Evolutionary conservation across 495 filamentous ascomycete species (phyloP).

Genomic region (Penicillium pancosmium): DNA sequence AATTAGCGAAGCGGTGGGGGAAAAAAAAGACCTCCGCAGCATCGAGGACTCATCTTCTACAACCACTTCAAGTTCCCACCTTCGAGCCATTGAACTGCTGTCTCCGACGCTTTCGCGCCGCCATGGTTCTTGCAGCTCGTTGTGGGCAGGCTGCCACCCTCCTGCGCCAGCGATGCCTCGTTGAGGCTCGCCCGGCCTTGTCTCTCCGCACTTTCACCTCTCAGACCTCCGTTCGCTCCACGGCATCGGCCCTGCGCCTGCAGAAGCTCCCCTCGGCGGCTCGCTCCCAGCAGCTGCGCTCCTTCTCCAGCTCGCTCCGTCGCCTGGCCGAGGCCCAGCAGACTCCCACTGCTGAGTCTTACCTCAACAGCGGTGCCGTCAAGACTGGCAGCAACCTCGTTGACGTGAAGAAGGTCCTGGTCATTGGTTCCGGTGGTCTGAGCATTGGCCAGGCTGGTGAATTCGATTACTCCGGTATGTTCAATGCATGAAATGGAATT

Average conservation of each 20-base stretch:
- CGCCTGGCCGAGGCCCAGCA: slow-evolving; percentile 55
- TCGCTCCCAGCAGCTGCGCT: slow-evolving; percentile 49
- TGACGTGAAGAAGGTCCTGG: slow-evolving; percentile 93
- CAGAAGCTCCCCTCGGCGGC: slow-evolving; percentile 41
- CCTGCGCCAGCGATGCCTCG: slow-evolving; percentile 49
- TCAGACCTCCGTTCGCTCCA: slow-evolving; percentile 37
- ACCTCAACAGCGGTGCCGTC: slow-evolving; percentile 83
- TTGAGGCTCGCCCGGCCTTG: slow-evolving; percentile 44
- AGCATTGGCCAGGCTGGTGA: slow-evolving; percentile 97
- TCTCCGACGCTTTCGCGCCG: slow-evolving; percentile 28
- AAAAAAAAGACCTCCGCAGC: slow-evolving; percentile 34
- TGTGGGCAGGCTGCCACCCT: slow-evolving; percentile 51
- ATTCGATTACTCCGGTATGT: slow-evolving; percentile 94
- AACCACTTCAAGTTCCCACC: slow-evolving; percentile 12
- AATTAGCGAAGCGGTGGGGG: slow-evolving; percentile 30
- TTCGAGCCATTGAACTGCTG: slow-evolving; percentile 30
- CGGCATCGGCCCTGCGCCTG: slow-evolving; percentile 41
- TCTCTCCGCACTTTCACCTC: slow-evolving; percentile 47
- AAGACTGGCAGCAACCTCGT: slow-evolving; percentile 71
- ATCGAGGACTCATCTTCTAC: slow-evolving; percentile 29
- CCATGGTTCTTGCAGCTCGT: slow-evolving; percentile 56
- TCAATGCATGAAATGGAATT: neutral
- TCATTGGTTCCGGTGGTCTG: slow-evolving; percentile 90
- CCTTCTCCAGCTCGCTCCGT: slow-evolving; percentile 46
- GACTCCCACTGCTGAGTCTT: slow-evolving; percentile 83